Conservation (phyloP, 306 rosid genomes). For the Aeschynomene evenia region DNA sequence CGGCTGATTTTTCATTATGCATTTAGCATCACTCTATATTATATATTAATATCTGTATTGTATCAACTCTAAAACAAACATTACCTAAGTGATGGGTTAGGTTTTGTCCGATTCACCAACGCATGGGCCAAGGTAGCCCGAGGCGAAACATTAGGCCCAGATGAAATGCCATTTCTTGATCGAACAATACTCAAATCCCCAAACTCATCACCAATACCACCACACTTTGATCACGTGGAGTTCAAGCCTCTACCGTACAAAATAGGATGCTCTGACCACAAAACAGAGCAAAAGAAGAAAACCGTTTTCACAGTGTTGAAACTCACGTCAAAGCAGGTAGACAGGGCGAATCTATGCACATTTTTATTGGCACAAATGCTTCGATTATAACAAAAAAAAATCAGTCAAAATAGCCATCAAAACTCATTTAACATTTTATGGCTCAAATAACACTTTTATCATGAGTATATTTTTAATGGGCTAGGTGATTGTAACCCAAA, state of each 20-base stretch:
- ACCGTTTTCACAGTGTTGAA: neutral
- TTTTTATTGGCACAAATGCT: no score
- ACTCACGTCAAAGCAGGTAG: neutral
- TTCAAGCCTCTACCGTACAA: neutral
- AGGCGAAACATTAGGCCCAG: neutral
- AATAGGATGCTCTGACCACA: neutral
- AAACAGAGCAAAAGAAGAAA: neutral
- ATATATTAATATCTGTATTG: no score
- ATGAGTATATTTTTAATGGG: no score
- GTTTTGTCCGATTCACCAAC: neutral
- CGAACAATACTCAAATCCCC: neutral
- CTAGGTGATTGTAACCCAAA: no score
- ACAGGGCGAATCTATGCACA: no score
- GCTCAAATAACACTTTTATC: no score
- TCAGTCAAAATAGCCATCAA: no score
- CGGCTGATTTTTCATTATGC: no score
- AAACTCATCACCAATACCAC: neutral
- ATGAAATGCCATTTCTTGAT: neutral
- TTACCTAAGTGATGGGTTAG: neutral
- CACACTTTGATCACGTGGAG: conserved; percentile 6
- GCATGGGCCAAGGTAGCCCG: conserved; percentile 25
- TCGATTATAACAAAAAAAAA: no score
- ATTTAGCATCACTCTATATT: no score
- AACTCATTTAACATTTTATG: no score
- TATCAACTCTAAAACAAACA: no score